Base-by-base conservation (phyloP, 1,284 basidiomycete genomes). In the Lignosus rhinocerotis region DNA sequence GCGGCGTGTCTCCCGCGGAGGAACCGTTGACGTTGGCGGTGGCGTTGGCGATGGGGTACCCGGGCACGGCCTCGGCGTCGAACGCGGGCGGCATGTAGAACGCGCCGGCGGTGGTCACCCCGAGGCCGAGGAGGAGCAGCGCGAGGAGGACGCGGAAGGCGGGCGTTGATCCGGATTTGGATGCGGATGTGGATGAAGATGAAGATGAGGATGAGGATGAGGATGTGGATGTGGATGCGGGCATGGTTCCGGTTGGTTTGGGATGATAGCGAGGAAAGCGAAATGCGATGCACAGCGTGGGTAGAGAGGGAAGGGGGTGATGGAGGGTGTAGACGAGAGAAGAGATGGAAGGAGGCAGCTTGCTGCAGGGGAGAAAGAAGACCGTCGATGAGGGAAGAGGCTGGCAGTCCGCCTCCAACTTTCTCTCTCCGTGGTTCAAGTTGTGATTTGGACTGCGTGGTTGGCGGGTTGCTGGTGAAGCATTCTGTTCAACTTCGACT, bases 1-100 rank as follows among this genome's bases (percentile, higher is more conserved):
- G 25, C 25, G 30, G n/a, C 47, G 33, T 34, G 32, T 36, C n/a
- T 19, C 33, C 19, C 7, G 3, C n/a, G 9, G 32, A 42, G 6
- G 43, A 41, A 16, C 45, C 11, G 45, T 50, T 36, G 16, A 21
- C 31, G 19, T n/a, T 31, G 16, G 19, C 46, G 45, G 49, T 36
- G 16, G 32, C 31, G 19, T n/a, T 31, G 16, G 19, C 46, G 33
- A 9, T 42, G 46, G 38, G 38, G 51, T 39, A 30, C 33, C 47
- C 52, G n/a, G 51, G 45, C 3, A 52, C 52, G 16, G 62, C 51
- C 42, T 45, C 49, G 42, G 54, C 25, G 42, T 61, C 52, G 49
- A 64, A 64, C 38, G 38, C 57, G 3, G 57, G 59, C 3, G 62
- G 59, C 57, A 61, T 61, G 53, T 64, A 64, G 62, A 57, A 59